Evolutionary conservation across 495 filamentous ascomycete species (phyloP).

Genomic region (Neurospora pannonica): DNA sequence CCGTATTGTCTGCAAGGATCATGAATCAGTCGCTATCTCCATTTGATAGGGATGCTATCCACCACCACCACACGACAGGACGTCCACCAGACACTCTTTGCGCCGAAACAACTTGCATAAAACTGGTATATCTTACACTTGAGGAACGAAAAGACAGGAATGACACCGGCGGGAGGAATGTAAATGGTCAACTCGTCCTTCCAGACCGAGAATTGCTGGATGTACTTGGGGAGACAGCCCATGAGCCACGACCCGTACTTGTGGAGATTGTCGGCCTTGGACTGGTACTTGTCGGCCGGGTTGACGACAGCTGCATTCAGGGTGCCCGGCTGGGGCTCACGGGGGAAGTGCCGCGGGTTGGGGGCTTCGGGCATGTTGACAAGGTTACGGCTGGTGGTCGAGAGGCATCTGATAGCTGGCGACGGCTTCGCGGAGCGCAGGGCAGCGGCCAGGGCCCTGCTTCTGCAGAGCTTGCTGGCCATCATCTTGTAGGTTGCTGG

Average conservation of each 20-base stretch:
- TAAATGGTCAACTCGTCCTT: conserved; percentile 97
- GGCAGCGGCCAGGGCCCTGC: conserved; percentile 51
- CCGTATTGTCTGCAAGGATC: conserved; percentile 59
- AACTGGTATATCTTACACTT: conserved; percentile 48
- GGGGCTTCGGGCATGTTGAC: conserved; percentile 47
- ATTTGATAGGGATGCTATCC: background rate
- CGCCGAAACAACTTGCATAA: background rate
- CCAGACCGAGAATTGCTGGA: conserved; percentile 99
- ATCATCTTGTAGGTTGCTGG: conserved; percentile 46
- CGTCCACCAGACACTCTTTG: background rate
- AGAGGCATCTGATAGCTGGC: conserved; percentile 40
- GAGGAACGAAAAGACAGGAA: conserved; percentile 88
- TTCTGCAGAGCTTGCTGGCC: conserved; percentile 57
- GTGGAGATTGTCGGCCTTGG: conserved; percentile 76
- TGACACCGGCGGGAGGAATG: conserved; percentile 75
- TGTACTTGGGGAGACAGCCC: conserved; percentile 91
- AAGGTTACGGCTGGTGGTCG: conserved; percentile 33
- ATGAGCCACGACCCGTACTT: conserved; percentile 93
- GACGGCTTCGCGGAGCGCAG: conserved; percentile 41
- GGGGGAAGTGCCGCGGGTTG: conserved; percentile 61
- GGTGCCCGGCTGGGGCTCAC: conserved; percentile 33
- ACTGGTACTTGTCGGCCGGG: conserved; percentile 82
- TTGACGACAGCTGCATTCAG: conserved; percentile 78
- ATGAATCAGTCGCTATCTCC: background rate
- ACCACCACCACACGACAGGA: conserved; percentile 3